Evolutionary conservation across 805 yeast species (phyloP).

Genomic region (Suhomyces sp.): DNA sequence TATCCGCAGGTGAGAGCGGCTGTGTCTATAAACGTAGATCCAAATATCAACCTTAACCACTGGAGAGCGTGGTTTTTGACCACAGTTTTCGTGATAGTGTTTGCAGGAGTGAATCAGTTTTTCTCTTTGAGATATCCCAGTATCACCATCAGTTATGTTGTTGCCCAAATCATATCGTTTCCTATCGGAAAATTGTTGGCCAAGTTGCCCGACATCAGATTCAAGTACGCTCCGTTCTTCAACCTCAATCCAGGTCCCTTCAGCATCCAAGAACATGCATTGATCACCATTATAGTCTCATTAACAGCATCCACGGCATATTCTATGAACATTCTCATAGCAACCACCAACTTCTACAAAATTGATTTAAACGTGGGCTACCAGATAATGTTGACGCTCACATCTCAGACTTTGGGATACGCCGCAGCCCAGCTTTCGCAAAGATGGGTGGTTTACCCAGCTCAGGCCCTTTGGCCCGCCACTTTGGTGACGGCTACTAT

Average conservation of each 20-base stretch:
- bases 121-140: constrained; percentile 25
- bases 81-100: constrained; percentile 20
- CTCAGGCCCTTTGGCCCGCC: constrained; percentile 53
- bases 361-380: constrained; percentile 22
- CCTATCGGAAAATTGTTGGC: constrained; percentile 22
- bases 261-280: constrained; percentile 20
- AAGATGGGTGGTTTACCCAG: constrained; percentile 46
- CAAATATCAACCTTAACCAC: constrained; percentile 15
- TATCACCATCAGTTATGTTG: constrained; percentile 21
- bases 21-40: constrained; percentile 17
- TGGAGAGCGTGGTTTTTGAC: constrained; percentile 21
- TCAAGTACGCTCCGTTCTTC: constrained; percentile 13
- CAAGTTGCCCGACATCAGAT: constrained; percentile 10
- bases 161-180: constrained; percentile 23
- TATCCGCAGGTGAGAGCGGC: constrained; percentile 24
- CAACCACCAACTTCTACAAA: constrained; percentile 17
- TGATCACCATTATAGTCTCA: constrained; percentile 20
- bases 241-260: constrained; percentile 22
- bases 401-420: constrained; percentile 27
- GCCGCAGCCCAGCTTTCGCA: constrained; percentile 28
- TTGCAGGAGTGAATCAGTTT: constrained; percentile 25
- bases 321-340: constrained; percentile 19
- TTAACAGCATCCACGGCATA: constrained; percentile 22
- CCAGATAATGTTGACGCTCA: constrained; percentile 22
- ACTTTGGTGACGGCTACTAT: constrained; percentile 20